Conservation (phyloP, 176 grass and related monocot species). For the Oryza brachyantha region DNA sequence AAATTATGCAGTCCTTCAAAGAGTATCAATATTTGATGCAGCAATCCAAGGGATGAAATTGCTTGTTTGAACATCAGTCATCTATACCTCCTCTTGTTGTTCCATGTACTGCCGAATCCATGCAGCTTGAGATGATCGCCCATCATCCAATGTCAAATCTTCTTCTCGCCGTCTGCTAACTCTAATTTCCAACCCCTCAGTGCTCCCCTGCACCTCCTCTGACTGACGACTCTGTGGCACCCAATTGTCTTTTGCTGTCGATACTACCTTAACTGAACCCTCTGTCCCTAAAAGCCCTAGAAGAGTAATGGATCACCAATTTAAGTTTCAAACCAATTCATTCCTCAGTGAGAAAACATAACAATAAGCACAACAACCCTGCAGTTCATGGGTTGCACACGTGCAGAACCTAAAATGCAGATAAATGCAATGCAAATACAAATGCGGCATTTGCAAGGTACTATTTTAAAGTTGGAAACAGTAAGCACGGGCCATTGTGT, state of each 20-base stretch:
- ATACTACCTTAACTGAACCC: conserved; percentile 77
- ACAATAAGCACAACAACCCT: not conserved
- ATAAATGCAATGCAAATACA: not conserved
- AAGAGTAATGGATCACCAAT: conserved; percentile 11
- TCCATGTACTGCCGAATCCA: conserved; percentile 99
- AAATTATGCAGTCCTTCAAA: not conserved
- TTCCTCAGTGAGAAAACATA: not conserved
- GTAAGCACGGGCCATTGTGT: not conserved
- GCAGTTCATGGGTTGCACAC: not conserved
- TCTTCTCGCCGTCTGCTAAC: conserved; percentile 43
- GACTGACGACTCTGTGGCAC: conserved; percentile 49
- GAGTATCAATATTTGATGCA: not conserved
- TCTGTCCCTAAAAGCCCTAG: conserved; percentile 37
- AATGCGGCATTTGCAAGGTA: not conserved
- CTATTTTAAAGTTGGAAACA: not conserved
- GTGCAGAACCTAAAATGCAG: not conserved
- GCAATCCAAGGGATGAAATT: not conserved
- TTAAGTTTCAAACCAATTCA: not conserved
- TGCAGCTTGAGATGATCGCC: conserved; percentile 62
- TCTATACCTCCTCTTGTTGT: conserved; percentile 78
- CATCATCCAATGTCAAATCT: conserved; percentile 69
- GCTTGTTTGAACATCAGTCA: conserved; percentile 23
- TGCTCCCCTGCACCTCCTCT: conserved; percentile 40
- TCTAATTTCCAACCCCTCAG: conserved; percentile 46
- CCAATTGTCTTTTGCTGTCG: conserved; percentile 84